Percentiles rank a stretch among this genome's conserved stretches.
phyloP scores from a whole-genome alignment of 2,329 filamentous ascomycete species.

The Alternaria panax region DNA sequence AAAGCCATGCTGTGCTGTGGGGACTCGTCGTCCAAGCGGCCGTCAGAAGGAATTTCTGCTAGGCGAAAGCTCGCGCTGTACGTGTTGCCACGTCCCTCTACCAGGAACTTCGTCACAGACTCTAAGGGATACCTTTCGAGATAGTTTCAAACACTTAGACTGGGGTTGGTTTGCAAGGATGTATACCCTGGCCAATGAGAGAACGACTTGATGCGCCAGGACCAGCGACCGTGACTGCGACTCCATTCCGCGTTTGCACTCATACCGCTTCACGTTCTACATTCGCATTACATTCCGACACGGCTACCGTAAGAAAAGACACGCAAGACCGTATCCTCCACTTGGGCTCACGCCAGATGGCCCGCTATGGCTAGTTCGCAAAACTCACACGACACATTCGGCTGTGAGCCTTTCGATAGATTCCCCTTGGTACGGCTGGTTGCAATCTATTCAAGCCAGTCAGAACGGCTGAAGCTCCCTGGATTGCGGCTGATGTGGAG shows the following conservation, averaged over 20 bases:
- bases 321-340: not conserved
- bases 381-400: not conserved
- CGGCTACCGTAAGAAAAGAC: not conserved
- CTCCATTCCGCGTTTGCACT: not conserved
- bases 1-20: not conserved
- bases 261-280: not conserved
- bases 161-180: not conserved
- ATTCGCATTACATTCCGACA: not conserved
- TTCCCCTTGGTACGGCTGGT: not conserved
- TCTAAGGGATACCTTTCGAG: not conserved
- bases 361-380: not conserved
- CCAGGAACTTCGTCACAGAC: not conserved
- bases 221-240: not conserved
- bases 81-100: not conserved
- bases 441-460: not conserved
- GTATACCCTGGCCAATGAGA: not conserved
- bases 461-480: not conserved
- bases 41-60: not conserved
- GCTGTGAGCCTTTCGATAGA: conserved; percentile 1
- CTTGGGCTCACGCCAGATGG: not conserved
- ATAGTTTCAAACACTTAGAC: not conserved
- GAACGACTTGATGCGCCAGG: not conserved
- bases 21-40: not conserved
- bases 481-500: not conserved
- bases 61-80: conserved; percentile 1